Evolutionary conservation across 2,329 filamentous ascomycete genomes (phyloP), one percentile per base, ranked within the genome.

Genomic region (Talaromyces sp.): DNA sequence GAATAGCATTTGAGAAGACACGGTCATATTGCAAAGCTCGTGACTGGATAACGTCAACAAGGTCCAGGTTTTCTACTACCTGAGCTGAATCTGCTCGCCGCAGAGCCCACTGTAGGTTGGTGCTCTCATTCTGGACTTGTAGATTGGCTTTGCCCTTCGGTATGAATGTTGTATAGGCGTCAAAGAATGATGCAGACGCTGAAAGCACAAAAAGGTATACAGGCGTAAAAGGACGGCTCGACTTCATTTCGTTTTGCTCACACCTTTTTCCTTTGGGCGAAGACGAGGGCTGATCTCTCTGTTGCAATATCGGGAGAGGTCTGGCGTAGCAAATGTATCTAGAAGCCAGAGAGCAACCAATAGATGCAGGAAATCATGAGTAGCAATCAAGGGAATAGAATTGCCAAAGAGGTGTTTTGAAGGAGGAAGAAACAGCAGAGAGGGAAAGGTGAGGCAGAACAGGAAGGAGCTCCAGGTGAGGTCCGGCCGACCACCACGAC

Each of bases 1-100:
- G 69, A 19, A 81, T 65, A 2, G 80, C 80, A 56, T 77, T 67
- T 3, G 68, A 70, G 50, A 79, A 77, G n/a, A 79, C 64, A 2
- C 67, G 69, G 51, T 75, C 69, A n/a, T 71, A 63, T 4, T 71
- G 67, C 11, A 62, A 64, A 1, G 58, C 29, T 27, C 63, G 70
- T 1, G 64, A 59, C 52, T 60, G 65, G 6, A 76, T 61, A 21
- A 71, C 66, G 1, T 70, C 69, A 11, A 70, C 57, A 8, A 73
- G 56, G 53, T 75, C 69, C 38, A 68, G 55, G 7, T 67, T 64
- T 17, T 66, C 63, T 6, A 53, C 55, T 27, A 63, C 56, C 19
- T 57, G 59, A 35, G 64, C 59, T 1, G 60, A 14, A 46, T 58
- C 64, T 59, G 58, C 55, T 38, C 17, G 13, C 19, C n/a, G 27